Percentiles rank a stretch among this genome's conserved stretches.
phyloP scores from a whole-genome alignment of 2,329 filamentous ascomycete species.

The Clarireedia monteithiana region DNA sequence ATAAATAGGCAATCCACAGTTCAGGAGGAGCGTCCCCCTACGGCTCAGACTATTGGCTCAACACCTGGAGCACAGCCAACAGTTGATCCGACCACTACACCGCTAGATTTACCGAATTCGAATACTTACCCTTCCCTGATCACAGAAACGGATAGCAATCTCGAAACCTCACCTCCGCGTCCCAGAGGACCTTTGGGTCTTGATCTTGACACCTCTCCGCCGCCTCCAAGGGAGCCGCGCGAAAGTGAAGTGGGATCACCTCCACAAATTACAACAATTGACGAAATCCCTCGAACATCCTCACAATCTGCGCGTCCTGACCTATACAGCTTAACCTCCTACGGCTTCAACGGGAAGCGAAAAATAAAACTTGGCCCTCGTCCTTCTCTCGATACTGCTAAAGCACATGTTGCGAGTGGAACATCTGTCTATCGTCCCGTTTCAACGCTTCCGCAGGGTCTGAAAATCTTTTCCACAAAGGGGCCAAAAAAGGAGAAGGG shows the following conservation, averaged over 20 bases:
- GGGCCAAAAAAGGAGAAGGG: constrained; percentile 44
- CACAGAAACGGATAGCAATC: constrained; percentile 12
- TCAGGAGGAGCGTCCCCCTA: constrained; percentile 35
- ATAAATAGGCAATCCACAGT: constrained; percentile 52
- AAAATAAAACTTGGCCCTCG: constrained; percentile 88
- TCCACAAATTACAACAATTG: constrained; percentile 17
- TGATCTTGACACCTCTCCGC: constrained; percentile 7
- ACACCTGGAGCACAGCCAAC: constrained; percentile 11
- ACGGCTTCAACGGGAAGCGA: constrained; percentile 50
- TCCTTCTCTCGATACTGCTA: constrained; percentile 63
- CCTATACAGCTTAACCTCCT: constrained; percentile 41
- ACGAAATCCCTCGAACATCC: constrained; percentile 28
- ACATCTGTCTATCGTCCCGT: constrained; percentile 60
- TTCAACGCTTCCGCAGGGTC: constrained; percentile 71
- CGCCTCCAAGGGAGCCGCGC: constrained; percentile 14
- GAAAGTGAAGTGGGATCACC: constrained; percentile 11
- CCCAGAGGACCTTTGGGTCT: constrained; percentile 3
- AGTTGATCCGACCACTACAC: constrained; percentile 8
- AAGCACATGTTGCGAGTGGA: constrained; percentile 49
- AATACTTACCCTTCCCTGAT: constrained; percentile 12
- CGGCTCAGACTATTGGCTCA: constrained; percentile 20
- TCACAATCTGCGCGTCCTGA: constrained; percentile 47
- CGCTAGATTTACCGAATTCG: constrained; percentile 13
- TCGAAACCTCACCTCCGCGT: constrained; percentile 23
- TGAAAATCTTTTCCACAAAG: constrained; percentile 57